A percentile compares a stretch with the other conserved stretches of the same genome.
Conservation (phyloP, 805 yeast genomes). For the Wickerhamiella nectarea region DNA sequence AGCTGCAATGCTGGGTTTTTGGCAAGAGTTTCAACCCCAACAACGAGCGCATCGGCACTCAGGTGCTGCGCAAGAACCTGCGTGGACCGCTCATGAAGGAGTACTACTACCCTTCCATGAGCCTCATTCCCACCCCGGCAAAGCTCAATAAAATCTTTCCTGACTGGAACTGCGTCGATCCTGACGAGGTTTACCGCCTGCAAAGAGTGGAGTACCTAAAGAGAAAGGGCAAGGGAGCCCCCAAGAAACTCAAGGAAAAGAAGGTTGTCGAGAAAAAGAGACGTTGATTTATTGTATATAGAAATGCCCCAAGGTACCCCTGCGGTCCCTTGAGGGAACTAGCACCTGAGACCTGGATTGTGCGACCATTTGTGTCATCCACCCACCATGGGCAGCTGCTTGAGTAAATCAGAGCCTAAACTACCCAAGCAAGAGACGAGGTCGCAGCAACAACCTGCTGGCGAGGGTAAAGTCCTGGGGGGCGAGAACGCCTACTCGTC, state of each 20-base stretch:
- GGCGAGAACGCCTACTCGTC: constrained; percentile 4
- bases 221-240: constrained; percentile 24
- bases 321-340: no score
- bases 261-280: constrained; percentile 19
- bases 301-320: no score
- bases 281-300: constrained; percentile 10
- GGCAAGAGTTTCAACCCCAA: constrained; percentile 25
- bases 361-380: no score
- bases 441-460: background rate
- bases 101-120: constrained; percentile 24
- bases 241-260: constrained; percentile 22
- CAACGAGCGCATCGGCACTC: constrained; percentile 23
- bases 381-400: background rate
- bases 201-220: constrained; percentile 18
- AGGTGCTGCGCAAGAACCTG: constrained; percentile 24
- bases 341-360: no score
- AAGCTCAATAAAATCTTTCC: constrained; percentile 16
- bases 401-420: background rate
- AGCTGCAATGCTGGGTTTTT: constrained; percentile 24
- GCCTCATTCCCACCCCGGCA: constrained; percentile 18
- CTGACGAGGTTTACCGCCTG: constrained; percentile 18
- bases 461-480: background rate
- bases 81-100: constrained; percentile 24
- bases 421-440: background rate
- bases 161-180: constrained; percentile 19